Evolutionary conservation across 345 rosid genomes (phyloP), one percentile per base, ranked within the genome.

Genomic region (Salix koriyanagi): DNA sequence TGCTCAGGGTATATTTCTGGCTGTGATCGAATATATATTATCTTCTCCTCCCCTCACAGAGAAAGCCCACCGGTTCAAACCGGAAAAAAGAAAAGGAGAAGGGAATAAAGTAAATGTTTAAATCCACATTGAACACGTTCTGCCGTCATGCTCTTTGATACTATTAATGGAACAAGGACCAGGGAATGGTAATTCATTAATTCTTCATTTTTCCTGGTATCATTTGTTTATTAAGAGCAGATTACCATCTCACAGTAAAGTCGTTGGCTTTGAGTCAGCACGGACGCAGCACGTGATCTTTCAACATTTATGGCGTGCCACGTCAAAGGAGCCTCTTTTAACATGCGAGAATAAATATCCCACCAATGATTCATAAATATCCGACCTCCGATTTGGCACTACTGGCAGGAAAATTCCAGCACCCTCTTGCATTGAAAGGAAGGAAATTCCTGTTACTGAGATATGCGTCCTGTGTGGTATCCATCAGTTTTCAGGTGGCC

Each of bases 401-500:
- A 11, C 64, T 4, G 4, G 64, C 2, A n/a, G 64, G 64, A 58
- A 23, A 58, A 58, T 3, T 52, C 64, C 13, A 58, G 0, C 64
- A 5, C 60, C 48, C 39, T 6, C 26, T 39, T 18, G 4, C 4
- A 18, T 19, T 10, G 23, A 25, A 48, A 6, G 39, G 39, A 5
- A 5, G 18, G 16, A 60, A 5, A 26, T 18, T 7, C 34, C 23
- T 7, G 25, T 9, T 4, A 4, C 28, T 15, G 52, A 15, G 58
- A 25, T n/a, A 79, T 73, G 77, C 46, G 74, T 66, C 13, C 73
- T 1, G 46, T 65, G 65, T 19, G 77, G 74, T 73, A 58, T 70
- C 15, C 71, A 9, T 16, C 78, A 0, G 67, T 60, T 75, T 75
- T 86, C 77, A 83, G 97, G 76, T 89, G 89, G 86, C 91, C 90